These are phyloP conservation scores for Gleditsia sinensis DNA, from an alignment of 306 rosid genomes.

Conservation along the genomic window DNA sequence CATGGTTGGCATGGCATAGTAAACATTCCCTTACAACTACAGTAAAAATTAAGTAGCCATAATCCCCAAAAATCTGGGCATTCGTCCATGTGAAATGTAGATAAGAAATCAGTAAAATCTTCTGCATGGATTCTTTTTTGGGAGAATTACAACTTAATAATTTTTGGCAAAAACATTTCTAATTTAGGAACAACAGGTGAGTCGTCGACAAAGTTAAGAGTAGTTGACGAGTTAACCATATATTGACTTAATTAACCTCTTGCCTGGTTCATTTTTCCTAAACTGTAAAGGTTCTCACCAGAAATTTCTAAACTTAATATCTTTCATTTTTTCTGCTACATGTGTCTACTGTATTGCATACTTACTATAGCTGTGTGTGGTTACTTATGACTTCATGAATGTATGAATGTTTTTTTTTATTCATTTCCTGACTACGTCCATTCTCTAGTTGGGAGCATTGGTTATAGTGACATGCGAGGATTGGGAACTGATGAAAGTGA, in stretches of 20 bases:
- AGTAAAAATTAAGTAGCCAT: neutral
- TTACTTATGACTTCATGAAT: neutral
- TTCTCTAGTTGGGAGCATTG: constrained; percentile 46
- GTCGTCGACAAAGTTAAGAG: neutral
- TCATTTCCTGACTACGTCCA: constrained; percentile 13
- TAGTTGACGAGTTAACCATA: neutral
- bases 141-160: neutral
- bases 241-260: neutral
- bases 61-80: neutral
- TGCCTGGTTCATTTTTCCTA: neutral
- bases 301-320: neutral
- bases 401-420: constrained; percentile 5
- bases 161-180: neutral
- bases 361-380: neutral
- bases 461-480: constrained; percentile 50
- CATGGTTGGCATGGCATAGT: neutral
- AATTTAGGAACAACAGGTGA: neutral
- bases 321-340: neutral
- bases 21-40: neutral
- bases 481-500: constrained; percentile 55
- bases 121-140: neutral
- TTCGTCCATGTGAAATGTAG: neutral
- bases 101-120: neutral
- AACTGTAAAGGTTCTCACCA: neutral
- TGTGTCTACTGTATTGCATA: neutral